phyloP scores from a whole-genome alignment of 441 rosid species.

The Geranium incanum region DNA sequence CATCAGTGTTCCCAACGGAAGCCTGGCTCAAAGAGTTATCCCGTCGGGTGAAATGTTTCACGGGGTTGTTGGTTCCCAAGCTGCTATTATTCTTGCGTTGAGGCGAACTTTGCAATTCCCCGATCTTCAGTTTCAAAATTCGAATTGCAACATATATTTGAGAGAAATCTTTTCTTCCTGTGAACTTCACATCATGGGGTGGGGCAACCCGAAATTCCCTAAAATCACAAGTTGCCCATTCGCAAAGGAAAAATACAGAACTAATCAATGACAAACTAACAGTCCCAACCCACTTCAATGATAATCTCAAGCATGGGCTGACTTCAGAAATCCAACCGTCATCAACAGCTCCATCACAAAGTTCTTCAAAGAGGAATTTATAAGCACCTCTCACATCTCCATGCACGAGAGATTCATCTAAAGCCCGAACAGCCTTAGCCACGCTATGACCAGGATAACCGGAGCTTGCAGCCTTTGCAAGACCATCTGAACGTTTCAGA shows the following conservation, averaged over 20 bases:
- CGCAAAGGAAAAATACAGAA: conserved; percentile 83
- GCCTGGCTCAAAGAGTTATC: conserved; percentile 29
- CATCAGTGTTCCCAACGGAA: conserved; percentile 30
- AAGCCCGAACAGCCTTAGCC: conserved; percentile 87
- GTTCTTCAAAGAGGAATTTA: conserved; percentile 65
- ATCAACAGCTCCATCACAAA: conserved; percentile 67
- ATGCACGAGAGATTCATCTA: conserved; percentile 69
- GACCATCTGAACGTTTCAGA: conserved; percentile 69
- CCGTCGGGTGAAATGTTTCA: conserved; percentile 30
- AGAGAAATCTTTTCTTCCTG: conserved; percentile 77
- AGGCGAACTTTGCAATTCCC: conserved; percentile 44
- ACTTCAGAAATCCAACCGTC: conserved; percentile 84
- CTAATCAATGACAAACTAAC: conserved; percentile 60
- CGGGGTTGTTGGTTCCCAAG: conserved; percentile 30
- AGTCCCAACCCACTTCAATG: conserved; percentile 76
- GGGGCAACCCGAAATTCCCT: conserved; percentile 73
- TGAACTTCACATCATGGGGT: conserved; percentile 57
- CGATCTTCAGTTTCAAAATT: conserved; percentile 62
- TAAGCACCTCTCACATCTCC: conserved; percentile 78
- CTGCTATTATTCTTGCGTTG: conserved; percentile 36
- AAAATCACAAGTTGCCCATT: conserved; percentile 98
- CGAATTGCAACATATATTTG: conserved; percentile 77
- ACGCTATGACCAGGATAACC: conserved; percentile 58
- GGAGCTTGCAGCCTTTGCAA: conserved; percentile 65
- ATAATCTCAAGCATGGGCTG: conserved; percentile 75